A percentile compares a stretch with the other conserved stretches of the same genome.
Conservation (phyloP, 2,329 filamentous ascomycete genomes). For the Colletotrichum eremochloae region DNA sequence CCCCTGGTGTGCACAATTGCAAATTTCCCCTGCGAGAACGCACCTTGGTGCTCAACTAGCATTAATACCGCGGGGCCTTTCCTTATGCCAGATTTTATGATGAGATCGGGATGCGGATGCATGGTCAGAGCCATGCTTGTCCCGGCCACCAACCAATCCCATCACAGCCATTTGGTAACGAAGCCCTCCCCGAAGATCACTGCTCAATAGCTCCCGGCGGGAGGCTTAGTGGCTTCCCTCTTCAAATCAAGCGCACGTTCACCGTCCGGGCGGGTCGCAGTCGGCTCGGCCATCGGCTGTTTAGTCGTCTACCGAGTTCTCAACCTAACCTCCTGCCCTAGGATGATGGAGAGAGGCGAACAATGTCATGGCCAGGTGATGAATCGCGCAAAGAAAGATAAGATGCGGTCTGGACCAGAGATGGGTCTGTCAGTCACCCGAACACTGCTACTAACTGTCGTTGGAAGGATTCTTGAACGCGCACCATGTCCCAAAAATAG, state of each 20-base stretch:
- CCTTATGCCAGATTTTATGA: constrained; percentile 37
- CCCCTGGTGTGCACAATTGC: background rate
- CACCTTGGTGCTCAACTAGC: background rate
- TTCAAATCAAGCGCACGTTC: constrained; percentile 36
- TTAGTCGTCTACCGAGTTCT: constrained; percentile 10
- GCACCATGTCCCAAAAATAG: constrained; percentile 43
- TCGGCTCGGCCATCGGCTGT: constrained; percentile 35
- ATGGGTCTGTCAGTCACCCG: constrained; percentile 11
- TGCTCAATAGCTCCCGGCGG: constrained; percentile 39
- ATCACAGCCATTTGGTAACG: constrained; percentile 30
- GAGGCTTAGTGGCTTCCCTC: constrained; percentile 26
- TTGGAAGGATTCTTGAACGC: constrained; percentile 31
- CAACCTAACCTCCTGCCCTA: background rate
- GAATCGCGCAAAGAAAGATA: constrained; percentile 19
- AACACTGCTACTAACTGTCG: constrained; percentile 23
- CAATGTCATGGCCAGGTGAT: constrained; percentile 2
- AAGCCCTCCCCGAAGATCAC: constrained; percentile 39
- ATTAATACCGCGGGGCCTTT: constrained; percentile 34
- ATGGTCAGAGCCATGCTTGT: constrained; percentile 42
- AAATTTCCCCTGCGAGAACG: background rate
- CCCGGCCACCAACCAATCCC: constrained; percentile 23
- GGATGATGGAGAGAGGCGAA: background rate
- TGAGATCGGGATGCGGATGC: constrained; percentile 35
- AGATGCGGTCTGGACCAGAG: constrained; percentile 30
- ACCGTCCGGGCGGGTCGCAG: constrained; percentile 24